phyloP scores from a whole-genome alignment of 169 alveolate genomes.

The Eimeria falciformis region DNA sequence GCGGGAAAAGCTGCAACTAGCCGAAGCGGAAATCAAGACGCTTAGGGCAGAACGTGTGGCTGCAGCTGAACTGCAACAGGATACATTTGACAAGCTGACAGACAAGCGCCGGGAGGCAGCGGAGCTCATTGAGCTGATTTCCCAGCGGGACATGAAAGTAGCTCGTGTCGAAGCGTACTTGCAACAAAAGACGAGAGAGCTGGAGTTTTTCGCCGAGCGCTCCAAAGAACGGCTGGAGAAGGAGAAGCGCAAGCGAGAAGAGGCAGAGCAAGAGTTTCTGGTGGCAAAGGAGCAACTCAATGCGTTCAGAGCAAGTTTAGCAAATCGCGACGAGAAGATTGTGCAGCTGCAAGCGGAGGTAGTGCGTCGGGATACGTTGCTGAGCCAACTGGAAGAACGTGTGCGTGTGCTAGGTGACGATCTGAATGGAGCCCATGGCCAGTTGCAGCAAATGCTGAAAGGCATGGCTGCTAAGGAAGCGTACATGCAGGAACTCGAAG shows the following conservation, averaged over 20 bases:
- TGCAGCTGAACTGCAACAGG: slow-evolving; percentile 48
- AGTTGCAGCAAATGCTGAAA: slow-evolving; percentile 69
- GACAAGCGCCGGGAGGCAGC: slow-evolving; percentile 76
- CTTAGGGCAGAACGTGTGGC: slow-evolving; percentile 49
- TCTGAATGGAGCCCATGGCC: slow-evolving; percentile 32
- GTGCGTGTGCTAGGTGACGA: slow-evolving; percentile 48
- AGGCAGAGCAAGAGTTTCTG: slow-evolving; percentile 68
- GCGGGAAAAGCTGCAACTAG: slow-evolving; percentile 42
- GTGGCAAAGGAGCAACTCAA: slow-evolving; percentile 60
- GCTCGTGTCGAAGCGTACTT: slow-evolving; percentile 73
- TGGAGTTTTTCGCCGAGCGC: slow-evolving; percentile 48
- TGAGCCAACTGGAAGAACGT: slow-evolving; percentile 64
- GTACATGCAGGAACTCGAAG: slow-evolving; percentile 69
- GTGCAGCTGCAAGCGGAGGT: slow-evolving; percentile 66
- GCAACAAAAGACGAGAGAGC: slow-evolving; percentile 70
- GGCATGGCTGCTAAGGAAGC: slow-evolving; percentile 72
- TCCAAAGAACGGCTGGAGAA: slow-evolving; percentile 45
- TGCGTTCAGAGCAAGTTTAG: slow-evolving; percentile 60
- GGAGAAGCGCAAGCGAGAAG: slow-evolving; percentile 49
- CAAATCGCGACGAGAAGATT: slow-evolving; percentile 65
- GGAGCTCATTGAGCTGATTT: slow-evolving; percentile 72
- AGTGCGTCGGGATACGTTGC: slow-evolving; percentile 71
- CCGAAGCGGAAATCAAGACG: slow-evolving; percentile 55
- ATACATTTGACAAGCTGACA: slow-evolving; percentile 66
- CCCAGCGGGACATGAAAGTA: slow-evolving; percentile 75